A percentile compares a stretch with the other conserved stretches of the same genome.
Evolutionary conservation across 140 eudicot genomes (phyloP).

Genomic region (Oenanthe javanica): DNA sequence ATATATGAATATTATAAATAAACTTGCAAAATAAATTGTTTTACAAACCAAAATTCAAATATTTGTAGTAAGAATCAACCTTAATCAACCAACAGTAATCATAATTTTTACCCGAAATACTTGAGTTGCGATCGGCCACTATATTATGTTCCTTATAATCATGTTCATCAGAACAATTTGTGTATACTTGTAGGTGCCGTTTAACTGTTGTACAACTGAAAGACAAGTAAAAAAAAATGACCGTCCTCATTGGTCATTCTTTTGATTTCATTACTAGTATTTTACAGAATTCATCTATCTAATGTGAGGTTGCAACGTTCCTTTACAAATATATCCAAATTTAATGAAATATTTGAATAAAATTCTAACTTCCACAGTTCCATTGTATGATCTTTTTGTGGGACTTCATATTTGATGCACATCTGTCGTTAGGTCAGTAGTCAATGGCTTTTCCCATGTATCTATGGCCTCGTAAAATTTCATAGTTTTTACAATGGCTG

Average conservation of each 20-base stretch:
- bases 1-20: too few species aligned
- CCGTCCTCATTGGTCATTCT: background rate
- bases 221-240: background rate
- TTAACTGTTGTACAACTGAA: too few species aligned
- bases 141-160: background rate
- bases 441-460: background rate
- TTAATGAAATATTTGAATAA: background rate
- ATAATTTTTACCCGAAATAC: too few species aligned
- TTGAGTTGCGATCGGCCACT: too few species aligned
- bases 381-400: constrained; percentile 1
- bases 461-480: background rate
- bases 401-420: background rate
- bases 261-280: background rate
- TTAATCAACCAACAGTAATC: background rate
- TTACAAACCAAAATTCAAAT: background rate
- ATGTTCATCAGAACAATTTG: background rate
- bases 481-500: constrained; percentile 52
- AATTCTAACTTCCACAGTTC: background rate
- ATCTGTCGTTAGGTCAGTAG: background rate
- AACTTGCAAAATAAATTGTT: background rate
- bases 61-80: background rate
- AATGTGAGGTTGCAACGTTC: background rate
- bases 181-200: too few species aligned
- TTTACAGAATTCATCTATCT: constrained; percentile 14
- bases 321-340: constrained; percentile 13